phyloP scores from a whole-genome alignment of 2,329 filamentous ascomycete species.

The Cladophialophora carrionii region DNA sequence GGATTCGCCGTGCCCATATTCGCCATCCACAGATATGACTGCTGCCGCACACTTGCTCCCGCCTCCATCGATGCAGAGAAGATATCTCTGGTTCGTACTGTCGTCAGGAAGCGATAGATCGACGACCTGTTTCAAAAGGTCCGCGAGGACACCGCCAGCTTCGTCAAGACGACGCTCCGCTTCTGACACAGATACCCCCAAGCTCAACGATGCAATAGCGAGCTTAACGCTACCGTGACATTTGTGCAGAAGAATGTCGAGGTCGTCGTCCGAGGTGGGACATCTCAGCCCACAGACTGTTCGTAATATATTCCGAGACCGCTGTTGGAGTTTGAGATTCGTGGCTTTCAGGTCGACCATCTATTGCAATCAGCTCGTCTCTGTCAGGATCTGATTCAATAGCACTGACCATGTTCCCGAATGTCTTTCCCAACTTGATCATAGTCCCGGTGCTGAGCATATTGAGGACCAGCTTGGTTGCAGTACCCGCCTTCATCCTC shows the following conservation, averaged over 20 bases:
- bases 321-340: constrained; percentile 46
- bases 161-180: constrained; percentile 37
- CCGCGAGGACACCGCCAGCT: constrained; percentile 39
- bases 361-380: constrained; percentile 25
- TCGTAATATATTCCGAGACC: constrained; percentile 44
- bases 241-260: constrained; percentile 41
- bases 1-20: constrained; percentile 41
- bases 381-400: background rate
- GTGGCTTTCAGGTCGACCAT: constrained; percentile 48
- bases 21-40: constrained; percentile 40
- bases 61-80: constrained; percentile 50
- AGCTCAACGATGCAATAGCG: constrained; percentile 41
- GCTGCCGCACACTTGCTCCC: constrained; percentile 51
- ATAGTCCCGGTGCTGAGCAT: constrained; percentile 52
- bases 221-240: constrained; percentile 45
- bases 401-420: constrained; percentile 47
- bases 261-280: constrained; percentile 35
- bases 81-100: constrained; percentile 27
- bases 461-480: constrained; percentile 52
- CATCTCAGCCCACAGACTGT: constrained; percentile 36
- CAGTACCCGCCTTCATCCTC: constrained; percentile 52
- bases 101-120: background rate
- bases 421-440: constrained; percentile 50
- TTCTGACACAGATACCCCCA: constrained; percentile 38
- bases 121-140: constrained; percentile 30